Evolutionary conservation across 2,329 filamentous ascomycete species (phyloP), one percentile per base, ranked within the genome.

Genomic region (Cadophora gregata): DNA sequence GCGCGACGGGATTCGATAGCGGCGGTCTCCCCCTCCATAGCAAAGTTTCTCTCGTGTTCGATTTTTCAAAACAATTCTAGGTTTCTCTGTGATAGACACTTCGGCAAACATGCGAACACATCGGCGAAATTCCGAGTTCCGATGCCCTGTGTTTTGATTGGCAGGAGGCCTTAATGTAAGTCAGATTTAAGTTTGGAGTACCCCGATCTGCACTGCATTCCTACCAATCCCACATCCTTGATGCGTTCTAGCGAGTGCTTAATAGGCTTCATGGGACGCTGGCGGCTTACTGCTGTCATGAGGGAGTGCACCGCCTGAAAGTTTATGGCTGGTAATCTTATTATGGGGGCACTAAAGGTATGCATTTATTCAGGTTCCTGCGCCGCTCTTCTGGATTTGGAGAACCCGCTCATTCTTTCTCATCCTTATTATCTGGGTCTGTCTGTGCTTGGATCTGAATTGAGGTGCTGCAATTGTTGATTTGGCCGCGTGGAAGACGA

Each of bases 101-200:
- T n/a, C n/a, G n/a, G n/a, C n/a, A n/a, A n/a, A n/a, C 38, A 42
- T 19, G 38, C 36, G 8, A 10, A 24, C 25, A 29, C 31, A 16
- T 29, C 50, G 16, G 25, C 50, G 25, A 16, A 31, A 31, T 53
- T n/a, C 25, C 27, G 50, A 31, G 27, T 21, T 47, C 42, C 42
- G 21, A 8, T 2, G 9, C 25, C 27, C 14, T 53, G 4, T 1
- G 12, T n/a, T 4, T 16, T 56, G 31, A 56, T 56, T 56, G 53
- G 53, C 19, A 58, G 29, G 10, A 45, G 36, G 33, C 25, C 10
- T 59, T 29, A 29, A 59, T 59, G 56, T 59, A 59, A 25, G 56
- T 59, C 36, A 59, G 56, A 59, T 59, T 59, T 45, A 59, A 59
- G 56, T 47, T 59, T 59, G 29, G 29, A 19, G 53, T 14, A 3